phyloP scores from a whole-genome alignment of 306 rosid species.

The Medicago truncatula region DNA sequence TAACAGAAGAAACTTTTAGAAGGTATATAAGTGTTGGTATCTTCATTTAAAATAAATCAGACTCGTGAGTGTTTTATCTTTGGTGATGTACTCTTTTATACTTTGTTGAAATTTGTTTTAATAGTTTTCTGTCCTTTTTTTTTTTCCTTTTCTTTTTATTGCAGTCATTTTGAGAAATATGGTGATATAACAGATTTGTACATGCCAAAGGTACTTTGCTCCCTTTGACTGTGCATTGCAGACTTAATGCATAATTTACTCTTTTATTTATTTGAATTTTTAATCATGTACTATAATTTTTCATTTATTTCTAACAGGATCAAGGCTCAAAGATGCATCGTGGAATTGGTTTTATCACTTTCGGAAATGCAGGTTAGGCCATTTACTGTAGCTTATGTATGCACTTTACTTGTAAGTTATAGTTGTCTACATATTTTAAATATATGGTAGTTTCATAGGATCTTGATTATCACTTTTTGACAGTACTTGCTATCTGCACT shows the following conservation, averaged over 20 bases:
- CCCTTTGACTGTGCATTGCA: slow-evolving; percentile 18
- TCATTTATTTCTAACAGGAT: slow-evolving; percentile 61
- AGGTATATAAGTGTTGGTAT: slow-evolving; percentile 57
- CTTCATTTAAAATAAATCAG: slow-evolving; percentile 11
- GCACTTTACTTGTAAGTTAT: background rate
- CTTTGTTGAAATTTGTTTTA: slow-evolving; percentile 8
- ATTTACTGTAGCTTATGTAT: slow-evolving; percentile 23
- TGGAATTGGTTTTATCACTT: slow-evolving; percentile 97
- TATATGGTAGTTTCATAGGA: slow-evolving; percentile 10
- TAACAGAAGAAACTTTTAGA: slow-evolving; percentile 81
- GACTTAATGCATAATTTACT: background rate
- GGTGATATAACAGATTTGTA: slow-evolving; percentile 98
- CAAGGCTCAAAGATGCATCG: slow-evolving; percentile 94
- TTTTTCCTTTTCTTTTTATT: slow-evolving; percentile 12
- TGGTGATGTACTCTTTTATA: background rate
- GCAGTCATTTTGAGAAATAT: slow-evolving; percentile 97
- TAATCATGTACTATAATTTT: slow-evolving; percentile 1
- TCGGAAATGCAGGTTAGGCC: slow-evolving; percentile 84
- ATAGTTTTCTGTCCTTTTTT: slow-evolving; percentile 9
- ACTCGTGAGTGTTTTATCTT: background rate
- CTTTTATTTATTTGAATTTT: slow-evolving; percentile 13
- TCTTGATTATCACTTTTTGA: slow-evolving; percentile 28
- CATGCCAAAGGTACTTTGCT: slow-evolving; percentile 90
- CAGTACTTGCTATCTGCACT: background rate
- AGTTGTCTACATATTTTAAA: slow-evolving; percentile 24